These are phyloP conservation scores for Tieghemostelium lacteum DNA, from an alignment of 78 protist species.

Conservation along the genomic window DNA sequence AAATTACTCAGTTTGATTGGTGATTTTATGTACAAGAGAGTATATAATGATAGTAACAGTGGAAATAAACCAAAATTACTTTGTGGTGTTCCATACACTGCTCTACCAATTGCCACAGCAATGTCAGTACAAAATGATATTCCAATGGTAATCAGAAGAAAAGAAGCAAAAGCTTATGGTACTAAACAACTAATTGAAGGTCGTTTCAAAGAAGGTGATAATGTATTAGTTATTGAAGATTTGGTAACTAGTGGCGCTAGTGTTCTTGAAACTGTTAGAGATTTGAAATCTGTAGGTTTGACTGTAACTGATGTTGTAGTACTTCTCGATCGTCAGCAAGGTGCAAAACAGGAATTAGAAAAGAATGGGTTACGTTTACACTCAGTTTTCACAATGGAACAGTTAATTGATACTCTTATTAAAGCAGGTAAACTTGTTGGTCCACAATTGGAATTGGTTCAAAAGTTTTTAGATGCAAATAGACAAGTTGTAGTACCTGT, in stretches of 20 bases:
- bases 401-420: conserved; percentile 52
- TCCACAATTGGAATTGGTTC: conserved; percentile 36
- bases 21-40: conserved; percentile 71
- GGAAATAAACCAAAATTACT: conserved; percentile 16
- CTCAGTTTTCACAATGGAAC: conserved; percentile 68
- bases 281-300: conserved; percentile 75
- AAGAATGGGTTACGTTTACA: conserved; percentile 57
- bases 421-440: conserved; percentile 37
- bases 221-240: conserved; percentile 89
- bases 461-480: conserved; percentile 53
- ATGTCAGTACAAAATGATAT: conserved; percentile 67
- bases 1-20: conserved; percentile 59
- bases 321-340: conserved; percentile 90
- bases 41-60: neutral
- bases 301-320: conserved; percentile 84
- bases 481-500: conserved; percentile 39
- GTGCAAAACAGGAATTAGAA: conserved; percentile 66
- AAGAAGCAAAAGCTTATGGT: conserved; percentile 92
- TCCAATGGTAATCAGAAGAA: conserved; percentile 88
- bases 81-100: conserved; percentile 92
- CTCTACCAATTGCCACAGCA: conserved; percentile 90
- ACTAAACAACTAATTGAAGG: conserved; percentile 89
- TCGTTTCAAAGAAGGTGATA: conserved; percentile 75
- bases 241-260: conserved; percentile 89
- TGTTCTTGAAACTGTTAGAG: conserved; percentile 81